Conservation (phyloP, 108 stramenopile genomes). For the Skeletonema potamos region DNA sequence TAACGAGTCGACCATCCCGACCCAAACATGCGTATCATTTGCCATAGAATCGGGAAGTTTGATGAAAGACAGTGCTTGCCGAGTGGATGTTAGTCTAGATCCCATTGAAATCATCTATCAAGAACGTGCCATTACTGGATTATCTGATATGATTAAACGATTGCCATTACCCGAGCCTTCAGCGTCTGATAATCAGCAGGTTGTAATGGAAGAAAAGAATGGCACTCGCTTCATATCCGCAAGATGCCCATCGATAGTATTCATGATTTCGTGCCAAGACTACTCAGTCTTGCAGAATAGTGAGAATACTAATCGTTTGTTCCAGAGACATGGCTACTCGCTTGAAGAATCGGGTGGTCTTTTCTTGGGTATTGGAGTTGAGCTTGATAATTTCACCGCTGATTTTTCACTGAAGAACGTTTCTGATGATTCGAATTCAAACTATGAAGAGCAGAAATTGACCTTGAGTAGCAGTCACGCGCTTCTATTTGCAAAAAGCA, state of each 20-base stretch:
- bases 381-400: constrained; percentile 21
- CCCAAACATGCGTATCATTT: constrained; percentile 56
- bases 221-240: constrained; percentile 3
- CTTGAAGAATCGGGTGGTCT: constrained; percentile 10
- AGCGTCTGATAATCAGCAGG: not conserved
- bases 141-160: constrained; percentile 19
- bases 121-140: constrained; percentile 37
- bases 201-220: not conserved
- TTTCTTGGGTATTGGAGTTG: constrained; percentile 22
- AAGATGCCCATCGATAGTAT: constrained; percentile 23
- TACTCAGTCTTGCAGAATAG: not conserved
- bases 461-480: constrained; percentile 8
- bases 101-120: constrained; percentile 54
- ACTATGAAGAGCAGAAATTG: constrained; percentile 15
- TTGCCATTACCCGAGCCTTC: constrained; percentile 4
- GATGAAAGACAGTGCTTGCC: not conserved
- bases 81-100: constrained; percentile 41
- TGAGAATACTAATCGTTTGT: constrained; percentile 7
- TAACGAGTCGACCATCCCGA: constrained; percentile 24
- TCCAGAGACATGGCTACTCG: constrained; percentile 30
- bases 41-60: constrained; percentile 1
- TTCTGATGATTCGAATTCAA: not conserved
- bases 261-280: constrained; percentile 21
- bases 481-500: constrained; percentile 27
- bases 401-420: constrained; percentile 18